These are phyloP conservation scores for Endotrypanum monterogeii DNA, from an alignment of 208 protist genomes.

Conservation along the genomic window DNA sequence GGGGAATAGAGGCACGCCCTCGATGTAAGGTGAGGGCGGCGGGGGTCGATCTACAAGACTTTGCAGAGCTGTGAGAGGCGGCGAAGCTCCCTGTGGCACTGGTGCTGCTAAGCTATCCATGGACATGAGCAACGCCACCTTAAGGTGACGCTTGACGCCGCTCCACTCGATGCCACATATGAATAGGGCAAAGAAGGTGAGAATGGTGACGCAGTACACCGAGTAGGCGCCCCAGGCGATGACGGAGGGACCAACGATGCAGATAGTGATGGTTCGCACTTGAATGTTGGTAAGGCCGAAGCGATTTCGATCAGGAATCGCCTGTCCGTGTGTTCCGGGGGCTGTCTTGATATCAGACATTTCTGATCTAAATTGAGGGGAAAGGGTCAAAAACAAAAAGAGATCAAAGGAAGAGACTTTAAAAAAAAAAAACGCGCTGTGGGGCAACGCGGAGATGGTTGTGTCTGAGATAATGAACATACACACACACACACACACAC, in stretches of 20 bases:
- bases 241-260: constrained; percentile 51
- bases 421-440: neutral
- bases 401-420: neutral
- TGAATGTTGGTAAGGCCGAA: constrained; percentile 54
- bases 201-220: constrained; percentile 36
- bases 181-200: constrained; percentile 55
- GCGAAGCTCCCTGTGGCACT: neutral
- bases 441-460: too few species aligned
- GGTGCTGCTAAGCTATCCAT: constrained; percentile 12
- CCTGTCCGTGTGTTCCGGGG: neutral
- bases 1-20: constrained; percentile 29
- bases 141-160: constrained; percentile 85
- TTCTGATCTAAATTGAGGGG: neutral
- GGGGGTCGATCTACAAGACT: constrained; percentile 18
- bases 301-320: constrained; percentile 18
- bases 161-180: constrained; percentile 74
- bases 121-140: constrained; percentile 61
- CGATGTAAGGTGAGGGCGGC: constrained; percentile 23
- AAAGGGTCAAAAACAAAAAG: neutral
- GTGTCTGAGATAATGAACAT: neutral
- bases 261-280: constrained; percentile 61
- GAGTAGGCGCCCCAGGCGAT: constrained; percentile 43
- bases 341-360: neutral
- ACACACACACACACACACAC: neutral
- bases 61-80: constrained; percentile 6